Conservation (phyloP, 2,329 filamentous ascomycete genomes). For the Aspergillus alliaceus region DNA sequence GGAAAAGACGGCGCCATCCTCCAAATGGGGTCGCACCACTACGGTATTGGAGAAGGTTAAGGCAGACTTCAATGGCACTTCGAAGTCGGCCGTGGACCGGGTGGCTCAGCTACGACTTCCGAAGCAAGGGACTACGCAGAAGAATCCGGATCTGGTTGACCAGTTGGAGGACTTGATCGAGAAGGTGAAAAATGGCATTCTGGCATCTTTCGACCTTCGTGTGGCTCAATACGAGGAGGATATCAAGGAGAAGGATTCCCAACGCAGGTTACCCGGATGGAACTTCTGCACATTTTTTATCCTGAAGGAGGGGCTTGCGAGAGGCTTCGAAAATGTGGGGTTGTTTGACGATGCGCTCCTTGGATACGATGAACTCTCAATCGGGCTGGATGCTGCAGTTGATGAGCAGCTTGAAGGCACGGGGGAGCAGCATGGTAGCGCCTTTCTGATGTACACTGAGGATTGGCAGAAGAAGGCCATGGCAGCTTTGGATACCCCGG, state of each 20-base stretch:
- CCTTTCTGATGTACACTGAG: conserved; percentile 70
- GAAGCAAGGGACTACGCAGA: conserved; percentile 52
- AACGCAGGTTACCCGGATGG: conserved; percentile 87
- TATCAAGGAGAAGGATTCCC: conserved; percentile 88
- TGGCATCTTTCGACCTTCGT: conserved; percentile 84
- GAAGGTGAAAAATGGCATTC: conserved; percentile 83
- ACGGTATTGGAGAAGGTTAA: conserved; percentile 85
- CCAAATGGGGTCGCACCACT: conserved; percentile 75
- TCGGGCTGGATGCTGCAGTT: conserved; percentile 80
- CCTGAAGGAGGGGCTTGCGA: conserved; percentile 88
- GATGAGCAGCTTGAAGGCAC: conserved; percentile 67
- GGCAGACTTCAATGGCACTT: conserved; percentile 81
- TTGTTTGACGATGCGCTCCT: conserved; percentile 92
- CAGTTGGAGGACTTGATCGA: conserved; percentile 81
- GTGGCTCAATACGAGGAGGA: conserved; percentile 97
- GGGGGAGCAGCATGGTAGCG: conserved; percentile 67
- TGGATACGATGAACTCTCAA: conserved; percentile 89
- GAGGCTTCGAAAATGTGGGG: conserved; percentile 94
- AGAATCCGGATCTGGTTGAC: conserved; percentile 75
- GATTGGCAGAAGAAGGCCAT: conserved; percentile 66
- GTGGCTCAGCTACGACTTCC: conserved; percentile 81
- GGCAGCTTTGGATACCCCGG: conserved; percentile 47
- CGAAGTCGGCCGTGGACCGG: conserved; percentile 72
- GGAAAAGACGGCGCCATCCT: conserved; percentile 65
- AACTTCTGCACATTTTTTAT: conserved; percentile 99